phyloP scores from a whole-genome alignment of 2,329 filamentous ascomycete species.

The Arthrobotrys conoides region DNA sequence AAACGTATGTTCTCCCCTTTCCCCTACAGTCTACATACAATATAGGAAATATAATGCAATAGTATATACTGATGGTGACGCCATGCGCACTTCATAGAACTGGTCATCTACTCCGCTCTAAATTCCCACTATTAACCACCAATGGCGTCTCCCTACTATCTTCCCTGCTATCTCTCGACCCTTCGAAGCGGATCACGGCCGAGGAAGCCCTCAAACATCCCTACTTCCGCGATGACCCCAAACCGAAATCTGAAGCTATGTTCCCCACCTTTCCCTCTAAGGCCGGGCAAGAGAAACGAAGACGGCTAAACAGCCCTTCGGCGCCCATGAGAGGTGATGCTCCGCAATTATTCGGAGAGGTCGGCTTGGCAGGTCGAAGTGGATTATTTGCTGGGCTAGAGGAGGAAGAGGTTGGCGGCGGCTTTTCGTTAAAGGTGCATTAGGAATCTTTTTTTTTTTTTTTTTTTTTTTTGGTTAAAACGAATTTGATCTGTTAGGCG shows the following conservation, averaged over 20 bases:
- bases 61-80: background rate
- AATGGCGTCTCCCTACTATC: constrained; percentile 80
- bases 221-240: constrained; percentile 91
- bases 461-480: too few relatives aligned
- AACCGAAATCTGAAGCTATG: constrained; percentile 89
- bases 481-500: background rate
- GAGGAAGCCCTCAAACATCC: constrained; percentile 81
- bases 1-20: constrained; percentile 13
- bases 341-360: constrained; percentile 69
- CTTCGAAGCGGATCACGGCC: constrained; percentile 78
- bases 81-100: constrained; percentile 60
- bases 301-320: constrained; percentile 79
- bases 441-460: constrained; percentile 9
- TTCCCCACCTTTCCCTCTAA: constrained; percentile 98
- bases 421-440: constrained; percentile 67
- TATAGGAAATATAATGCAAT: background rate
- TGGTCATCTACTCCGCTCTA: constrained; percentile 76
- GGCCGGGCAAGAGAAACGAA: constrained; percentile 87
- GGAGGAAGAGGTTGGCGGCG: constrained; percentile 69
- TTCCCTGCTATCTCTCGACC: constrained; percentile 81
- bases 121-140: constrained; percentile 84
- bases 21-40: background rate
- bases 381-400: constrained; percentile 70
- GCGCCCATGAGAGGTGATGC: constrained; percentile 84
- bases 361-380: constrained; percentile 66